Conservation (phyloP, 805 yeast species). For the Jamesozyma gamospora region DNA sequence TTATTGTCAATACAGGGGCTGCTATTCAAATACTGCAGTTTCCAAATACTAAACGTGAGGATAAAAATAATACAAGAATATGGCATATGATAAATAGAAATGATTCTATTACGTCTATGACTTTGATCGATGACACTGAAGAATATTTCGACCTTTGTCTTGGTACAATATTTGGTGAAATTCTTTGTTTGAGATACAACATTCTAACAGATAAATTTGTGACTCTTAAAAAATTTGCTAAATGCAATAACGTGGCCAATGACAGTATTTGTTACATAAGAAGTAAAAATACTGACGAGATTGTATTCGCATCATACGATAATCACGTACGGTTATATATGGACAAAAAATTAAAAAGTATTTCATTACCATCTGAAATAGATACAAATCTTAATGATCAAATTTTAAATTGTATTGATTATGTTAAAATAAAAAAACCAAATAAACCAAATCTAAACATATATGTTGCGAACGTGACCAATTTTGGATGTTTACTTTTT, state of each 20-base stretch:
- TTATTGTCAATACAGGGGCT: slow-evolving; percentile 11
- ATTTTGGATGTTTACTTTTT: slow-evolving; percentile 16
- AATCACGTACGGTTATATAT: slow-evolving; percentile 8
- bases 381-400: background rate
- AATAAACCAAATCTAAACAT: slow-evolving; percentile 6
- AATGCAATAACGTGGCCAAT: slow-evolving; percentile 1
- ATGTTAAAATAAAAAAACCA: slow-evolving; percentile 10
- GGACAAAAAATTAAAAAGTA: slow-evolving; percentile 5
- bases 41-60: background rate
- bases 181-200: slow-evolving; percentile 7
- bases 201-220: slow-evolving; percentile 3
- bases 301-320: slow-evolving; percentile 8
- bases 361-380: background rate
- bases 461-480: slow-evolving; percentile 9
- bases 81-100: slow-evolving; percentile 2
- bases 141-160: background rate
- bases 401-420: slow-evolving; percentile 8
- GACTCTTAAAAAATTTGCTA: slow-evolving; percentile 2
- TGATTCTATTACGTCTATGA: slow-evolving; percentile 2
- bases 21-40: slow-evolving; percentile 11
- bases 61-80: background rate
- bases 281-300: background rate
- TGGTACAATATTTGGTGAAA: slow-evolving; percentile 11
- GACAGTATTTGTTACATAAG: slow-evolving; percentile 6
- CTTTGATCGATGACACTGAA: background rate